Evolutionary conservation across 2,329 filamentous ascomycete species (phyloP).

Genomic region (Aspergillus floridensis): DNA sequence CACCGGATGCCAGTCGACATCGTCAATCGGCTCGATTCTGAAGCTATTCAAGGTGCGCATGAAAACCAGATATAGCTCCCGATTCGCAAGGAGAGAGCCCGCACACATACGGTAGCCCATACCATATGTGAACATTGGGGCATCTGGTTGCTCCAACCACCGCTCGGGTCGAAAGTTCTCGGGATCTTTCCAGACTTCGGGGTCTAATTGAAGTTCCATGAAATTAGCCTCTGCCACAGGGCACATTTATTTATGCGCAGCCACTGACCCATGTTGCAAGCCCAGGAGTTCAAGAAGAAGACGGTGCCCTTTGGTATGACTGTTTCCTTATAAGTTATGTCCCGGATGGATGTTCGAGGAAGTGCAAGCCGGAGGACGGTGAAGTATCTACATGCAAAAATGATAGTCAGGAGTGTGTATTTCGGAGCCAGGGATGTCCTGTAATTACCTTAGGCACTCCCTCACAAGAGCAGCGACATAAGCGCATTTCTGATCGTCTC

Average conservation of each 20-base stretch:
- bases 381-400: constrained; percentile 48
- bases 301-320: constrained; percentile 62
- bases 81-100: constrained; percentile 60
- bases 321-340: constrained; percentile 57
- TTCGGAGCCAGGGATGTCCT: too few species aligned
- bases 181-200: constrained; percentile 58
- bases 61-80: constrained; percentile 64
- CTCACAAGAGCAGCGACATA: constrained; percentile 64
- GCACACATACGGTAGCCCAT: constrained; percentile 68
- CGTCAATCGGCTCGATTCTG: constrained; percentile 54
- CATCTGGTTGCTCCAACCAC: constrained; percentile 63
- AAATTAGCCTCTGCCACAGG: neutral
- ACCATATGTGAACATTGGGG: constrained; percentile 64
- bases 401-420: neutral
- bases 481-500: constrained; percentile 62
- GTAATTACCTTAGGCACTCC: constrained; percentile 55
- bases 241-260: neutral
- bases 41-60: constrained; percentile 62
- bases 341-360: constrained; percentile 60
- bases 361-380: constrained; percentile 63
- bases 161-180: constrained; percentile 60
- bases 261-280: constrained; percentile 63
- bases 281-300: constrained; percentile 66
- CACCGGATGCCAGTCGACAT: constrained; percentile 59
- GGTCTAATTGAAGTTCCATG: constrained; percentile 36